Conservation (phyloP, 1,284 basidiomycete species). For the Salmacisia buchloeana region DNA sequence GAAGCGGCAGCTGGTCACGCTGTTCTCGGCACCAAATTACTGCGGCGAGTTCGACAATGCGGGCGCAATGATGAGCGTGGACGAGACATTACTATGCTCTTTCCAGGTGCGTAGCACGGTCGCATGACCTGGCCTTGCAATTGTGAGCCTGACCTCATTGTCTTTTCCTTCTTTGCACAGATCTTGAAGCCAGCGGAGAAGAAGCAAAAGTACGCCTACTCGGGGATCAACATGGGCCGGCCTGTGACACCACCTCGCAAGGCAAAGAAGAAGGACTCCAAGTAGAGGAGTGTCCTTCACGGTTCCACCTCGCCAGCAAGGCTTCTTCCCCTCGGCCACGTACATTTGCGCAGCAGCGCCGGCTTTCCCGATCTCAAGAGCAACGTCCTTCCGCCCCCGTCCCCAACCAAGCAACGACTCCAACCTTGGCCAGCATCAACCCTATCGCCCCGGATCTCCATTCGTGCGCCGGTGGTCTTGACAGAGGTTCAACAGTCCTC, state of each 20-base stretch:
- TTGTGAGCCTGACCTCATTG: neutral
- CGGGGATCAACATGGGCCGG: constrained; percentile 51
- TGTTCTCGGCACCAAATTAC: constrained; percentile 97
- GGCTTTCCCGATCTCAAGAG: no score
- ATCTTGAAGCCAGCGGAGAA: constrained; percentile 99
- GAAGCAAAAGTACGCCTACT: constrained; percentile 70
- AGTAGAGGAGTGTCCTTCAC: constrained; percentile 5
- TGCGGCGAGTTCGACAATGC: constrained; percentile 98
- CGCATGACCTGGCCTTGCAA: no score
- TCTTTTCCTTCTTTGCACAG: constrained; percentile 9
- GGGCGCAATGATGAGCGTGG: constrained; percentile 99
- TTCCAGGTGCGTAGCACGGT: constrained; percentile 75
- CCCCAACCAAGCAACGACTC: no score
- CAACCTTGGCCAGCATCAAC: no score
- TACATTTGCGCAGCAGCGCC: no score
- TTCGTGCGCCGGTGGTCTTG: no score
- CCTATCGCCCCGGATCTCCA: no score
- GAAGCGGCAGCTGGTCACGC: constrained; percentile 89
- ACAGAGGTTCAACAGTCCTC: no score
- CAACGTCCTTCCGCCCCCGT: no score
- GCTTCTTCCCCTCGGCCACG: no score
- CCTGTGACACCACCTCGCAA: constrained; percentile 60
- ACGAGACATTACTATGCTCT: constrained; percentile 93
- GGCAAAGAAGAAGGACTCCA: constrained; percentile 53
- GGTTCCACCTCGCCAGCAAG: neutral